Evolutionary conservation across 148 eudicot species (phyloP), one percentile per base, ranked within the genome.

Genomic region (Rhododendron simsii): DNA sequence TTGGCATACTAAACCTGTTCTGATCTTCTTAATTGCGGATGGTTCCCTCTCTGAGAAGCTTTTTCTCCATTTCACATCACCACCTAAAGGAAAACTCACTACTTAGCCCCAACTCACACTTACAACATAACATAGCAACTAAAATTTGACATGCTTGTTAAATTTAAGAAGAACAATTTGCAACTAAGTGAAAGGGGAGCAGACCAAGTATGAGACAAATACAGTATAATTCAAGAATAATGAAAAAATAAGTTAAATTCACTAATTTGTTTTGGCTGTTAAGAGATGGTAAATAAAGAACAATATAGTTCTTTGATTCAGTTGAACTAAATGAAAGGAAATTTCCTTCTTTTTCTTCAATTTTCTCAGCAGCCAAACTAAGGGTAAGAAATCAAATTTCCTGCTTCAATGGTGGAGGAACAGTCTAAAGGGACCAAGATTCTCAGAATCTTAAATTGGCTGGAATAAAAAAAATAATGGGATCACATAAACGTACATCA

Each of bases 31-130:
- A 73, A 91, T 86, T 84, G 91, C 88, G 85, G 87, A 85, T 76
- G 93, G 96, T 85, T 94, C 98, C 89, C 98, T 94, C 87, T 96
- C 98, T 80, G 98, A 92, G 86, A 93, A 92, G 91, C 98, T 95
- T 48, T 89, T 92, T 77, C 96, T 93, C 98, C 98, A 91, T 85
- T 94, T 95, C 69, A 86, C 91, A 76, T 95, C 98, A 88, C 89
- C 92, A 89, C 92, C 98, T 96, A 81, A 85, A 87, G 33, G 50
- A 86, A 16, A 82, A 26, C 12, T 26, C 79, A 44, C 1, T 18
- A 30, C 20, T 69, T 48, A 61, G 12, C 23, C 44, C 21, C 73
- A 85, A 48, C 81, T 67, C 55, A 83, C 57, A 86, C 77, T 81
- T 33, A 16, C 80, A 30, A 45, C 81, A 78, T 16, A 53, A 82